A percentile compares a stretch with the other conserved stretches of the same genome.
These are phyloP conservation scores for Aspergillus tanneri DNA, from an alignment of 2,329 filamentous ascomycete genomes.

Conservation along the genomic window DNA sequence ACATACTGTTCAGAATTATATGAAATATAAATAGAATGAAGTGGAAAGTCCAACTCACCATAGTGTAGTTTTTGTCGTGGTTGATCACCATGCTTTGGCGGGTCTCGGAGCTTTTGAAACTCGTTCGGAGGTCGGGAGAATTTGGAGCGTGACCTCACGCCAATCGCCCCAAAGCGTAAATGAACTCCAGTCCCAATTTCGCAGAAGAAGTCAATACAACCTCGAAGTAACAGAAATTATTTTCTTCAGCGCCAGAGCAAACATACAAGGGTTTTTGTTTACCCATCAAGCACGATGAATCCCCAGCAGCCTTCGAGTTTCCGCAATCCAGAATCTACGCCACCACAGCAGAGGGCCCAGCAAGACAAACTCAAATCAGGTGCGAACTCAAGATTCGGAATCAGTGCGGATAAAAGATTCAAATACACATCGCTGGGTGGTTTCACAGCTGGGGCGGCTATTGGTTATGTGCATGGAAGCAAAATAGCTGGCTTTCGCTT, in stretches of 20 bases:
- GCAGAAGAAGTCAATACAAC: too few relatives aligned
- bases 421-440: slow-evolving; percentile 63
- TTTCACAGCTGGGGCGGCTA: slow-evolving; percentile 65
- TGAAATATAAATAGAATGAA: not conserved
- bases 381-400: slow-evolving; percentile 53
- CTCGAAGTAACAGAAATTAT: too few relatives aligned
- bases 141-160: not conserved
- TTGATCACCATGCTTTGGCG: slow-evolving; percentile 15
- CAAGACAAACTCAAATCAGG: slow-evolving; percentile 41
- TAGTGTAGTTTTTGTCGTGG: slow-evolving; percentile 17
- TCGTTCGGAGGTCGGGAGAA: slow-evolving; percentile 1
- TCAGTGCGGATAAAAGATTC: slow-evolving; percentile 65
- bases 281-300: slow-evolving; percentile 12
- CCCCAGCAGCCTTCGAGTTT: slow-evolving; percentile 12
- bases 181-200: too few relatives aligned
- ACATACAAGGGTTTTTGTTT: not conserved
- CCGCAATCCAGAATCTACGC: slow-evolving; percentile 11
- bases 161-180: not conserved
- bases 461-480: slow-evolving; percentile 72
- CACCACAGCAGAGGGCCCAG: slow-evolving; percentile 30
- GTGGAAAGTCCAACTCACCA: slow-evolving; percentile 14
- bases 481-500: slow-evolving; percentile 77
- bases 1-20: not conserved
- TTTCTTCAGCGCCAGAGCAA: too few relatives aligned
- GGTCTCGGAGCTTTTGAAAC: slow-evolving; percentile 13